Conservation (phyloP, 345 rosid genomes). For the Brassica nigra region DNA sequence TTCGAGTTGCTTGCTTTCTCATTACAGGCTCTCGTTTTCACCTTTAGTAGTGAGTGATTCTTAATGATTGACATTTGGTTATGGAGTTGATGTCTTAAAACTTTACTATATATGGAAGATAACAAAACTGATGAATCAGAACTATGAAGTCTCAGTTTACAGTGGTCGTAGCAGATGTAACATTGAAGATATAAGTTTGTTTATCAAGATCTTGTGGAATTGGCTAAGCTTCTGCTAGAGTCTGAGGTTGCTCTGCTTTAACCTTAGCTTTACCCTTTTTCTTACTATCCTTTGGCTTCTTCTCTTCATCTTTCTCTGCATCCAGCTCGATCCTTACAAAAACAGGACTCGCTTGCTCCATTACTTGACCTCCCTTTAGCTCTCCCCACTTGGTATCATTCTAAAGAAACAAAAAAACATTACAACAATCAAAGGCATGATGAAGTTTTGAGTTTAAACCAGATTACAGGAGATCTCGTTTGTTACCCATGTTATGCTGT, state of each 20-base stretch:
- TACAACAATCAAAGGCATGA: background rate
- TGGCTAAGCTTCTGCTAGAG: constrained; percentile 49
- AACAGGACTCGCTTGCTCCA: constrained; percentile 84
- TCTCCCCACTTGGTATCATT: constrained; percentile 87
- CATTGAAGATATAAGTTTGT: background rate
- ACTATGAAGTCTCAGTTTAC: background rate
- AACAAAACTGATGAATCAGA: background rate
- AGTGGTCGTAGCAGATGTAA: background rate
- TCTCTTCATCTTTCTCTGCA: constrained; percentile 42
- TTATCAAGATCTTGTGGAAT: too few species aligned
- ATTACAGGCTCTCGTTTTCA: constrained; percentile 88
- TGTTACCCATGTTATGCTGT: constrained; percentile 61
- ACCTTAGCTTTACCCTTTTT: constrained; percentile 48
- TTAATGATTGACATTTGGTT: background rate
- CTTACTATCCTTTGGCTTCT: constrained; percentile 32
- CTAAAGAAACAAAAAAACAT: constrained; percentile 37
- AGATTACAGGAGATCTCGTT: constrained; percentile 12
- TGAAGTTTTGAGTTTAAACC: background rate
- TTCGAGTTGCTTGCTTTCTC: constrained; percentile 73
- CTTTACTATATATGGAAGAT: background rate
- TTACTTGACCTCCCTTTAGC: constrained; percentile 75
- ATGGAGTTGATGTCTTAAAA: constrained; percentile 2
- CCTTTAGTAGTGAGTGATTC: constrained; percentile 39
- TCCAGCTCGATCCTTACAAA: constrained; percentile 82
- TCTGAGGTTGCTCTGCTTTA: constrained; percentile 48